Evolutionary conservation across 2,329 filamentous ascomycete genomes (phyloP).

Genomic region (Pseudocercospora fijiensis): DNA sequence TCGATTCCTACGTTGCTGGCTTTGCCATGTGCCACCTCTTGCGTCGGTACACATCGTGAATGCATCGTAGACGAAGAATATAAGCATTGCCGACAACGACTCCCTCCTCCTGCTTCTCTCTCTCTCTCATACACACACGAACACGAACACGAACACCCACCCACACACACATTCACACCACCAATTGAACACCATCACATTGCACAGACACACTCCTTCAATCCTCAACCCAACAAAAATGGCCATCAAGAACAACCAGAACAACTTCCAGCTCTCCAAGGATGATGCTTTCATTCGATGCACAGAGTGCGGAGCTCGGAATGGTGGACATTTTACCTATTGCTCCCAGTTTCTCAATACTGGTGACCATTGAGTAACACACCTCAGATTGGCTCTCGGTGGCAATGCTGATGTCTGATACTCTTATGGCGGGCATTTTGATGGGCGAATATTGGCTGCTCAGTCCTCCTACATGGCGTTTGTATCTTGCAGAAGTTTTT

Average conservation of each 20-base stretch:
- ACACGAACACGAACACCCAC: neutral
- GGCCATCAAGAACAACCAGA: neutral
- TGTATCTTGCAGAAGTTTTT: too few relatives aligned
- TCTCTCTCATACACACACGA: too few relatives aligned
- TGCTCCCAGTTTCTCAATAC: neutral
- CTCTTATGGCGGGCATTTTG: neutral
- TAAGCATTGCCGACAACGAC: neutral
- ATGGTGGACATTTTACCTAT: constrained; percentile 10
- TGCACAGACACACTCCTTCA: neutral
- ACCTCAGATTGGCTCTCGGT: neutral
- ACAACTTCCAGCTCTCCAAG: neutral
- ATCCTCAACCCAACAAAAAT: neutral
- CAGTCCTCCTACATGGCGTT: neutral
- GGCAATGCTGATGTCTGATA: neutral
- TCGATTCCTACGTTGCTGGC: neutral
- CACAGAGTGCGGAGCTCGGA: constrained; percentile 7
- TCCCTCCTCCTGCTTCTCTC: neutral
- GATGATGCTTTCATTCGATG: constrained; percentile 13
- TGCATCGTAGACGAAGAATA: neutral
- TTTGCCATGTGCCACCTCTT: neutral
- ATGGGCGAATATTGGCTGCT: neutral
- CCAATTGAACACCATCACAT: neutral
- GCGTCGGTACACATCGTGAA: neutral
- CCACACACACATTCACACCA: neutral
- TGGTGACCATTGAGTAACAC: neutral